phyloP scores from a whole-genome alignment of 495 filamentous ascomycete genomes.

The Neurospora cerealis region DNA sequence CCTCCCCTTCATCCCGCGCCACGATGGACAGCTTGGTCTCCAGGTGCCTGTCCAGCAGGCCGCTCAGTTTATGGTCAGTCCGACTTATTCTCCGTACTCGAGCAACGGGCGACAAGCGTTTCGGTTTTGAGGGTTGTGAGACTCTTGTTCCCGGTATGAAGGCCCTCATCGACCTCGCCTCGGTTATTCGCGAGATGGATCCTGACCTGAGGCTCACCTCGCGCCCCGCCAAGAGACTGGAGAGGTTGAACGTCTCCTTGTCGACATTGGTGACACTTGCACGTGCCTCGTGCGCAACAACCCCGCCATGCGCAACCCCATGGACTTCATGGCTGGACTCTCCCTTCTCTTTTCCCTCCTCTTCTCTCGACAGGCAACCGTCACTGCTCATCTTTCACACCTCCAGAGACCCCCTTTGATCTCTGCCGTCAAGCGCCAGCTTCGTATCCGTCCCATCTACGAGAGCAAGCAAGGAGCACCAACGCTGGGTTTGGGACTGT shows the following conservation, averaged over 20 bases:
- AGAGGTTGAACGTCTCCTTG: not conserved
- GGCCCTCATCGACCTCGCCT: constrained; percentile 70
- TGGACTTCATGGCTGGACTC: not conserved
- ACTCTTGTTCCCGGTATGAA: constrained; percentile 97
- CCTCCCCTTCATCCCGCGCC: no score
- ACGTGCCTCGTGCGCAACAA: not conserved
- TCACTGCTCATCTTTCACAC: not conserved
- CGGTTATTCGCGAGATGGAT: not conserved
- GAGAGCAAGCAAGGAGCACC: constrained; percentile 53
- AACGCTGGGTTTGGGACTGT: constrained; percentile 99
- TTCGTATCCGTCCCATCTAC: not conserved
- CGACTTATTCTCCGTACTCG: not conserved
- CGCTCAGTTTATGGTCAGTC: not conserved
- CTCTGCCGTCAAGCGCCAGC: not conserved
- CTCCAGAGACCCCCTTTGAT: not conserved
- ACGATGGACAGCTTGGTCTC: not conserved
- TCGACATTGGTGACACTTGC: not conserved
- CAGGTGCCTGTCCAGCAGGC: constrained; percentile 1
- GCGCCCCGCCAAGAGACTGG: not conserved
- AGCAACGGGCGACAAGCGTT: constrained; percentile 69
- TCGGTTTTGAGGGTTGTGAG: constrained; percentile 95
- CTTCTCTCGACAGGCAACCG: not conserved
- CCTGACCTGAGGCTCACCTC: not conserved
- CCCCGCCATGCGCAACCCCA: not conserved
- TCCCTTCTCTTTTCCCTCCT: not conserved